Evolutionary conservation across 2,329 filamentous ascomycete genomes (phyloP).

Genomic region (Paecilomyces dactylethromorphus): DNA sequence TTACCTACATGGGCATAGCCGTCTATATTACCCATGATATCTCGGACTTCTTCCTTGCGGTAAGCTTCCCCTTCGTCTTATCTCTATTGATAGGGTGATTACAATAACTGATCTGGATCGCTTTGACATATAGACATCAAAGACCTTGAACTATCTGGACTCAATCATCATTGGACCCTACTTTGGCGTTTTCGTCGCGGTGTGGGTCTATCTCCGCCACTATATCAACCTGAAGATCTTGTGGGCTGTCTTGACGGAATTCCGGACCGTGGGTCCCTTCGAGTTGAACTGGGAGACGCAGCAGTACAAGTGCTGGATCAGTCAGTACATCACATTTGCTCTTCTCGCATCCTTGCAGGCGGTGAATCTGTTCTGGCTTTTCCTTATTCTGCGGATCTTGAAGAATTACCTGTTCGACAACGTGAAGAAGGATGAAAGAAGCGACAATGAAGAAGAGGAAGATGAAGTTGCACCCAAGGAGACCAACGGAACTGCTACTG

Average conservation of each 20-base stretch:
- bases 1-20: conserved; percentile 87
- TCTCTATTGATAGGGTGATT: neutral
- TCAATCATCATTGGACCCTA: conserved; percentile 72
- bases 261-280: conserved; percentile 41
- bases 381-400: conserved; percentile 38
- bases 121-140: conserved; percentile 60
- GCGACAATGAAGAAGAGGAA: conserved; percentile 40
- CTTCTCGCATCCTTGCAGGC: conserved; percentile 39
- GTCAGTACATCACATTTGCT: conserved; percentile 40
- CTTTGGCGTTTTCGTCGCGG: conserved; percentile 71
- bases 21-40: conserved; percentile 95
- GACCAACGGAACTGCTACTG: conserved; percentile 12
- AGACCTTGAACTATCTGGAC: conserved; percentile 86
- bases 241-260: conserved; percentile 41
- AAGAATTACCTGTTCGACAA: conserved; percentile 36
- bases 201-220: conserved; percentile 89
- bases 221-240: conserved; percentile 48
- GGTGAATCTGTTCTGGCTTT: conserved; percentile 43
- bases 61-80: conserved; percentile 39
- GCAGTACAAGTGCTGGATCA: conserved; percentile 45
- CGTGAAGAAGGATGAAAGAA: conserved; percentile 36
- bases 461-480: conserved; percentile 19
- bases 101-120: neutral
- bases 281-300: conserved; percentile 44
- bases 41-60: conserved; percentile 89